Base-by-base conservation (phyloP, 257 asterid genomes). In the Marsdenia floribunda region DNA sequence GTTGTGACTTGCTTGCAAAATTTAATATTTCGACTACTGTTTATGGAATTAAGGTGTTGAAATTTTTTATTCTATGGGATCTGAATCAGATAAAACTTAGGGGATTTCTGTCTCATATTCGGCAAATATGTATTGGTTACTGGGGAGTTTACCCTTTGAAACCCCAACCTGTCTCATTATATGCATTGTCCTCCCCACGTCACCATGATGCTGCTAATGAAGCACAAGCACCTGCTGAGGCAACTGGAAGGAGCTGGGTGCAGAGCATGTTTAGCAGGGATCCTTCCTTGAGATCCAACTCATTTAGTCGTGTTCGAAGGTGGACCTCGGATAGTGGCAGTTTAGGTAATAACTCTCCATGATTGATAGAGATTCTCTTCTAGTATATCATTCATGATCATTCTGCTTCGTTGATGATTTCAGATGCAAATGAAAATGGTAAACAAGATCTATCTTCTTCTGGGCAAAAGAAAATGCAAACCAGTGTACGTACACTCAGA, bases 261-360 rank as follows among this genome's bases (percentile, higher is more conserved):
- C 98, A 93, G 81, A 93, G 98, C 90, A 93, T 93, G 98, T 93
- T 93, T 84, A 93, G 96, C 85, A 83, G 96, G 78, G 98, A 93
- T 68, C 73, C 86, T 42, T 63, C 87, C 63, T 71, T 75, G 37
- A 87, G 91, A 82, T 83, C 95, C 76, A 85, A 82, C 85, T 89
- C 97, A 60, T 91, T 90, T 72, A 81, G 88, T 78, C 96, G 93
- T 65, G 88, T 77, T 35, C 79, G 96, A 74, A 89, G 81, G 79
- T 84, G 85, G 90, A 80, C 87, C 64, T 87, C 93, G 72, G 93
- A 92, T 74, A 81, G 84, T 84, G 90, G 91, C 58, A 75, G 73
- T 82, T 72, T 81, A 83, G 80, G 85, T 82, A 44, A 77, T 60
- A 79, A 42, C 77, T 57, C 22, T 74, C 35, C 72, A 19, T 67